A percentile compares a stretch with the other conserved stretches of the same genome.
phyloP scores from a whole-genome alignment of 345 rosid species.

The Xanthoceras sorbifolium region DNA sequence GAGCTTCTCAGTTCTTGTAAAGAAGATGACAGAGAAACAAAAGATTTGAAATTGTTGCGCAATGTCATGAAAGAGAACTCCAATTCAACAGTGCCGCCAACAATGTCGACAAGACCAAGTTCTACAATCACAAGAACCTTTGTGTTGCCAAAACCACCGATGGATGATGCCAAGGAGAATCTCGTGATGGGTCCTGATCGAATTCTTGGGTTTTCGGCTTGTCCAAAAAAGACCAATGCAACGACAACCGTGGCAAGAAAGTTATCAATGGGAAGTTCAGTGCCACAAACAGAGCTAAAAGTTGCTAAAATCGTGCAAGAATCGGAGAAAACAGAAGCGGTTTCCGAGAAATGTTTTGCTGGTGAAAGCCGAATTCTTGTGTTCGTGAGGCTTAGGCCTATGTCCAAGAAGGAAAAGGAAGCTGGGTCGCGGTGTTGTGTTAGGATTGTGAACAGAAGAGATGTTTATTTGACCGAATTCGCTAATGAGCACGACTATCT shows the following conservation, averaged over 20 bases:
- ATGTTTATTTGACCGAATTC: conserved; percentile 83
- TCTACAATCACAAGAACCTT: conserved; percentile 47
- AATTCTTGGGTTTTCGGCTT: conserved; percentile 53
- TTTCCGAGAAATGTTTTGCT: conserved; percentile 32
- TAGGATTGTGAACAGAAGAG: conserved; percentile 73
- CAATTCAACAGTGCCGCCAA: conserved; percentile 24
- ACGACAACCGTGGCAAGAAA: conserved; percentile 56
- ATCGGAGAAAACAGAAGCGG: conserved; percentile 45
- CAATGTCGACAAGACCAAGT: conserved; percentile 27
- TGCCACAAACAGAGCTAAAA: conserved; percentile 32
- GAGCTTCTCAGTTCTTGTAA: conserved; percentile 52
- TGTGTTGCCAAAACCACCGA: conserved; percentile 47
- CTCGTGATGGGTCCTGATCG: conserved; percentile 51
- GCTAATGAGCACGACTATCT: conserved; percentile 80
- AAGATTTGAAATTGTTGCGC: conserved; percentile 30
- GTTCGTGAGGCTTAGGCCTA: conserved; percentile 93
- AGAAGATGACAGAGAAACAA: conserved; percentile 39
- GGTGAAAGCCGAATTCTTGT: conserved; percentile 62
- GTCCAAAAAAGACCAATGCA: conserved; percentile 45
- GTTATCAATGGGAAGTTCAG: conserved; percentile 57
- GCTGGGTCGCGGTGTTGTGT: conserved; percentile 77
- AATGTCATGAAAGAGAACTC: conserved; percentile 52
- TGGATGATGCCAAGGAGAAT: conserved; percentile 73
- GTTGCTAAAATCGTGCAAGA: conserved; percentile 33
- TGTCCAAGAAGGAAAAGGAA: conserved; percentile 89